Percentiles rank a stretch among this genome's conserved stretches.
Evolutionary conservation across 2,329 filamentous ascomycete species (phyloP).

Genomic region (Fusarium mexicanum): DNA sequence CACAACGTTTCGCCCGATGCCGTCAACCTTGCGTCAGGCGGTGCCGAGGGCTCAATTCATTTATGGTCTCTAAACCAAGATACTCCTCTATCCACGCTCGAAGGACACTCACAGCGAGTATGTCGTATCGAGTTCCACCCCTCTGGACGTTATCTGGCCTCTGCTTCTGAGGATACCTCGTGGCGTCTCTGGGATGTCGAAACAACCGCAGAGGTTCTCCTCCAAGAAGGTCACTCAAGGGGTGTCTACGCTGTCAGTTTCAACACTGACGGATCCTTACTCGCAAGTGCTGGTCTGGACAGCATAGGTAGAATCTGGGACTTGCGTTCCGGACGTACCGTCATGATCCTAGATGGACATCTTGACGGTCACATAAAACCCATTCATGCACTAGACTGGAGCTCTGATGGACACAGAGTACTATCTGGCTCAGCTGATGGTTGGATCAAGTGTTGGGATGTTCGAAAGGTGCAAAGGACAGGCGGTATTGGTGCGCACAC

Average conservation of each 20-base stretch:
- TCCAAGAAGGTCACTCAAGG: slow-evolving; percentile 94
- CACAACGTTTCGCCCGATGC: slow-evolving; percentile 75
- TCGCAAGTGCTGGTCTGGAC: slow-evolving; percentile 93
- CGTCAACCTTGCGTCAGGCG: slow-evolving; percentile 90
- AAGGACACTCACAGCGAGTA: slow-evolving; percentile 86
- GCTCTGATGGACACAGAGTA: slow-evolving; percentile 88
- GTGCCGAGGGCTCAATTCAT: slow-evolving; percentile 86
- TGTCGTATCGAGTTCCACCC: slow-evolving; percentile 96
- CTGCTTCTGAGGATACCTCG: slow-evolving; percentile 94
- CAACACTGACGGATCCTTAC: slow-evolving; percentile 87
- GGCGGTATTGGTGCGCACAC: slow-evolving; percentile 91
- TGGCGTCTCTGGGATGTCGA: slow-evolving; percentile 97
- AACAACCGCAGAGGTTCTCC: slow-evolving; percentile 81
- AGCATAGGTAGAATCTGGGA: slow-evolving; percentile 97
- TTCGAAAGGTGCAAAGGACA: slow-evolving; percentile 84
- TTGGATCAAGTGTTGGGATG: slow-evolving; percentile 98
- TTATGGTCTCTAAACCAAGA: slow-evolving; percentile 91
- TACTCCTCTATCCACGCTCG: slow-evolving; percentile 82
- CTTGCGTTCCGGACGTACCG: slow-evolving; percentile 87
- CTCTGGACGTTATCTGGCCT: slow-evolving; percentile 87
- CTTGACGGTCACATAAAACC: slow-evolving; percentile 85
- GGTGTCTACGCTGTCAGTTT: slow-evolving; percentile 93
- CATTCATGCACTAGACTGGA: slow-evolving; percentile 94
- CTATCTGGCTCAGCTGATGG: slow-evolving; percentile 93
- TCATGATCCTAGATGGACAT: slow-evolving; percentile 94